These are phyloP conservation scores for Exophiala alcalophila DNA, from an alignment of 2,329 filamentous ascomycete species.

Conservation along the genomic window DNA sequence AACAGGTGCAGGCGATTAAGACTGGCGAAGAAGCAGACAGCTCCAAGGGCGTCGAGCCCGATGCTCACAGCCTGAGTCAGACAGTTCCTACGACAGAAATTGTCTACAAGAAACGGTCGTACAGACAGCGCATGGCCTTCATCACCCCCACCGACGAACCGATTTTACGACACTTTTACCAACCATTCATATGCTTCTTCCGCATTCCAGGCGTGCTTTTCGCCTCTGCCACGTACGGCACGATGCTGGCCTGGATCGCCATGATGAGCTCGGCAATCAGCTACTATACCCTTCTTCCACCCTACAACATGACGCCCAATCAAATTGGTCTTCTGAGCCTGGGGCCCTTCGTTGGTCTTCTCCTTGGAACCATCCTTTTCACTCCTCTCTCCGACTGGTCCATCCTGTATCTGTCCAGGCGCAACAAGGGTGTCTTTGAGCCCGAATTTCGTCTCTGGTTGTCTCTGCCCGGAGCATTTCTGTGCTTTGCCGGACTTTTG, in stretches of 20 bases:
- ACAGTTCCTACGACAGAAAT: too few species aligned
- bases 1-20: too few species aligned
- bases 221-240: conserved; percentile 40
- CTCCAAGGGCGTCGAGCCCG: not conserved
- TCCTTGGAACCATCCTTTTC: conserved; percentile 41
- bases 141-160: conserved; percentile 32
- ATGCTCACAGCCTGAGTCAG: not conserved
- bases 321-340: conserved; percentile 35
- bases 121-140: conserved; percentile 32
- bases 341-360: conserved; percentile 40
- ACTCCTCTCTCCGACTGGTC: conserved; percentile 41
- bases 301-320: conserved; percentile 34
- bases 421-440: conserved; percentile 48
- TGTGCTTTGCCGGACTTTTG: not conserved
- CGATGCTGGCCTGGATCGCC: conserved; percentile 37
- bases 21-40: conserved; percentile 19
- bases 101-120: conserved; percentile 32
- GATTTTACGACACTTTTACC: conserved; percentile 30
- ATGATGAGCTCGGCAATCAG: conserved; percentile 34
- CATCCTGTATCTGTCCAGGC: conserved; percentile 41
- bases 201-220: conserved; percentile 37
- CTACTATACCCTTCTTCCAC: conserved; percentile 36
- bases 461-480: conserved; percentile 10
- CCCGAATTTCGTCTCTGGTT: conserved; percentile 49
- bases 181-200: conserved; percentile 22